A percentile compares a stretch with the other conserved stretches of the same genome.
These are phyloP conservation scores for Monilinia laxa DNA, from an alignment of 2,329 filamentous ascomycete species.

Conservation along the genomic window DNA sequence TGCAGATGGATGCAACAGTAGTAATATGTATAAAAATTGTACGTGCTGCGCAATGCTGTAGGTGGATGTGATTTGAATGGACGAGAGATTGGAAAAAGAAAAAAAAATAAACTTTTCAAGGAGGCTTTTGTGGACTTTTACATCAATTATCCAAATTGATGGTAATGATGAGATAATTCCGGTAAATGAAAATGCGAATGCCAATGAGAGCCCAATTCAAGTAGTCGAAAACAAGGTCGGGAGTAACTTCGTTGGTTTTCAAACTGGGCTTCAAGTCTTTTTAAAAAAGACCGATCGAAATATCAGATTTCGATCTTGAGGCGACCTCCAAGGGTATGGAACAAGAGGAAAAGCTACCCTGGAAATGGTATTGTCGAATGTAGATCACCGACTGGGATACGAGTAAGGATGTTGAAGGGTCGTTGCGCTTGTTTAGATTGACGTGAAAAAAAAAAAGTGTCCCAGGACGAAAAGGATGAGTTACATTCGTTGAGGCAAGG, in stretches of 20 bases:
- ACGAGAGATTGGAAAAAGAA: neutral
- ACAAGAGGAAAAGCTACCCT: neutral
- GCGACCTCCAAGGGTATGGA: neutral
- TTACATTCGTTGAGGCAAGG: neutral
- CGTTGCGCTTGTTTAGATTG: constrained; percentile 13
- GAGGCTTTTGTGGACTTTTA: constrained; percentile 1
- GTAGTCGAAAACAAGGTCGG: constrained; percentile 15
- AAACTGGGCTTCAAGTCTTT: constrained; percentile 1
- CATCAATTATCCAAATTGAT: constrained; percentile 7
- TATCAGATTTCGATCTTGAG: constrained; percentile 18
- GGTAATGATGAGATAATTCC: neutral
- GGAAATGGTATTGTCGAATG: neutral
- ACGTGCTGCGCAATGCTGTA: constrained; percentile 10
- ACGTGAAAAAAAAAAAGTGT: constrained; percentile 9
- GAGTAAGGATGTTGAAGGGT: neutral
- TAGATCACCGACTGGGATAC: constrained; percentile 12
- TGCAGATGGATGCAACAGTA: constrained; percentile 10
- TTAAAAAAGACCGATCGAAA: constrained; percentile 4
- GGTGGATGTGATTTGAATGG: neutral
- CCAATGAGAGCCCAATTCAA: neutral
- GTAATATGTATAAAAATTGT: neutral
- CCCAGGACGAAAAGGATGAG: neutral
- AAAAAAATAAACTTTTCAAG: neutral
- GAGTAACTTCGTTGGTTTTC: constrained; percentile 1
- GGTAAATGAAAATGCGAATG: constrained; percentile 3